Evolutionary conservation across 176 grass and related monocot species (phyloP).

Genomic region (Poa annua): DNA sequence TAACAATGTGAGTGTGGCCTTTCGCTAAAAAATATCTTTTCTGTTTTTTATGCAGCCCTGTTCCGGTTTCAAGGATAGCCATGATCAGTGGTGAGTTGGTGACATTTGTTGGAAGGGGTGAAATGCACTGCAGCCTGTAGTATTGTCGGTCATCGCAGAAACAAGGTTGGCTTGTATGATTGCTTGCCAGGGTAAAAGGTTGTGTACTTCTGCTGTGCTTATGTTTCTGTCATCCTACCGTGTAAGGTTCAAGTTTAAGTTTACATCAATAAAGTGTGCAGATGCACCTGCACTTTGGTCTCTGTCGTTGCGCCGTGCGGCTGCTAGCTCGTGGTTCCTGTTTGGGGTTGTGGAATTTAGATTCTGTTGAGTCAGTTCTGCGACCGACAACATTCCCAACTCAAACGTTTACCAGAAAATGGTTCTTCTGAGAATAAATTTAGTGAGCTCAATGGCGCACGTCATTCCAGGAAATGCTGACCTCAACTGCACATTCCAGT

Average conservation of each 20-base stretch:
- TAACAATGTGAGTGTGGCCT: not conserved
- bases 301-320: not conserved
- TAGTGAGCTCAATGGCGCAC: too few species aligned
- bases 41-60: not conserved
- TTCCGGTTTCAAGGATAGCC: constrained; percentile 4
- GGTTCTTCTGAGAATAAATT: too few species aligned
- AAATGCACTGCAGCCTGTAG: not conserved
- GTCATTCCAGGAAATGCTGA: too few species aligned
- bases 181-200: not conserved
- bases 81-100: too few species aligned
- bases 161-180: constrained; percentile 1
- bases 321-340: not conserved
- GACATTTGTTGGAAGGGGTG: too few species aligned
- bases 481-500: too few species aligned
- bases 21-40: constrained; percentile 17
- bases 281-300: not conserved
- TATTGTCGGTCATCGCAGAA: not conserved
- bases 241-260: constrained; percentile 29
- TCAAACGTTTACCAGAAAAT: too few species aligned
- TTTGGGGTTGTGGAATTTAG: too few species aligned
- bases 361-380: too few species aligned
- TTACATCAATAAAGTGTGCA: not conserved
- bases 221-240: not conserved
- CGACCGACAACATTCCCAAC: too few species aligned
- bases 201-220: not conserved